Evolutionary conservation across 495 filamentous ascomycete species (phyloP), one percentile per base, ranked within the genome.

Genomic region (Rostrohypoxylon terebratum): DNA sequence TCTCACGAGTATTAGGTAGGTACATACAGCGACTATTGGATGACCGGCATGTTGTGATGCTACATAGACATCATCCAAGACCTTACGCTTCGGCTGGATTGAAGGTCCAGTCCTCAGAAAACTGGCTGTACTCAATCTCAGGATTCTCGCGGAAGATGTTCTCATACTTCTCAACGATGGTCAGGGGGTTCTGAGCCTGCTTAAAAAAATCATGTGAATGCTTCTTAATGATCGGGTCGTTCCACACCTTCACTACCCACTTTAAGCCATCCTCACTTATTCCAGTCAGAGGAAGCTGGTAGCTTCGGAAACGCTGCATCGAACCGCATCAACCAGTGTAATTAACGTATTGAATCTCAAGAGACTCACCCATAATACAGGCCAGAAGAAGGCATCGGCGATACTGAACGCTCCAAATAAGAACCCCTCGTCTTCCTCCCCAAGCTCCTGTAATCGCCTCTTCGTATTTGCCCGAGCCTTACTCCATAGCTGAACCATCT

Each of bases 171-270:
- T 57, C 77, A 36, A 85, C 74, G 4, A 51, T 60, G 14, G 79
- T 80, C 68, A 80, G 71, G 18, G 83, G 82, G 34, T 79, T 66
- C 54, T 81, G 68, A 0, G 79, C 80, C 59, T 85, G 83, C 25
- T 66, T 71, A 57, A 80, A 80, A 55, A 83, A 85, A 13, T 76
- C 76, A 25, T 75, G 71, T 1, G 38, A 71, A 57, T 85, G 53
- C 0, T 45, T 53, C 62, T 74, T 76, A 20, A 85, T 75, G 8
- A 48, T 50, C 0, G 83, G 81, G 69, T 84, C 81, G 65, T 78
- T 82, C 84, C 84, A 85, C 81, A 86, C 85, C 23, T 72, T 84
- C 36, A 69, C 76, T 76, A 83, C 83, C 84, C 83, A 85, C 5
- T 76, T 72, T 20, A 83, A 61, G 3, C 75, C 82, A 47, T 84